phyloP scores from a whole-genome alignment of 495 filamentous ascomycete species.

The Sabuloglossum arenarium region DNA sequence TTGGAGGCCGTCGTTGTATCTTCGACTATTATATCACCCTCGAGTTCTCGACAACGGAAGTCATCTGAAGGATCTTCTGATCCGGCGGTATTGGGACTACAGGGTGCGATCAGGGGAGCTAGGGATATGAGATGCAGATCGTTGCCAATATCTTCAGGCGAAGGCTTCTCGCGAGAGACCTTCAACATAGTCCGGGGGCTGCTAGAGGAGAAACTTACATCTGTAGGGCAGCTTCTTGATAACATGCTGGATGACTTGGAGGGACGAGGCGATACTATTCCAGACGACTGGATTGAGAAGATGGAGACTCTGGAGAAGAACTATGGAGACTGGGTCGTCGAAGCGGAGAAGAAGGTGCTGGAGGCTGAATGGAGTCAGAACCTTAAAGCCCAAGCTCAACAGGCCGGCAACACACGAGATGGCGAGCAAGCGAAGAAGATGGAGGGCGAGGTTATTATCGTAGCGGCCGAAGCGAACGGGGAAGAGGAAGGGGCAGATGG shows the following conservation, averaged over 20 bases:
- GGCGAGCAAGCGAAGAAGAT: background rate
- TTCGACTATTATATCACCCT: background rate
- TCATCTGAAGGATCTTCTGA: background rate
- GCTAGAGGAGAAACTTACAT: conserved; percentile 44
- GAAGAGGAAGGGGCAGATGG: background rate
- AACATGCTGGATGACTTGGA: conserved; percentile 68
- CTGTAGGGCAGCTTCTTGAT: conserved; percentile 55
- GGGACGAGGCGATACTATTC: conserved; percentile 60
- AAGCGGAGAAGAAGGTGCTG: conserved; percentile 15
- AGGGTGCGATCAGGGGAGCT: no score
- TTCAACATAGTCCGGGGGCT: conserved; percentile 19
- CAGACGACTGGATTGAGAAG: conserved; percentile 68
- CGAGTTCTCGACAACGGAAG: background rate
- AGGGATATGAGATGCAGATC: background rate
- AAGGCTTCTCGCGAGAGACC: conserved; percentile 24
- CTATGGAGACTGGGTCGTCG: conserved; percentile 54
- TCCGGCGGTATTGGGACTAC: background rate
- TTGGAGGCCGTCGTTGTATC: conserved; percentile 28
- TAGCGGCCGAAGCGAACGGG: background rate
- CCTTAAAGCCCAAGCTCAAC: background rate
- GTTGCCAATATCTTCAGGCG: background rate
- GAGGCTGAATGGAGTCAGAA: conserved; percentile 13
- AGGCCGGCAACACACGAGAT: background rate
- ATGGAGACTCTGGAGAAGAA: conserved; percentile 62
- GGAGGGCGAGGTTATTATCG: background rate